Evolutionary conservation across 2,329 filamentous ascomycete species (phyloP), one percentile per base, ranked within the genome.

Genomic region (Delphinella strobiligena): DNA sequence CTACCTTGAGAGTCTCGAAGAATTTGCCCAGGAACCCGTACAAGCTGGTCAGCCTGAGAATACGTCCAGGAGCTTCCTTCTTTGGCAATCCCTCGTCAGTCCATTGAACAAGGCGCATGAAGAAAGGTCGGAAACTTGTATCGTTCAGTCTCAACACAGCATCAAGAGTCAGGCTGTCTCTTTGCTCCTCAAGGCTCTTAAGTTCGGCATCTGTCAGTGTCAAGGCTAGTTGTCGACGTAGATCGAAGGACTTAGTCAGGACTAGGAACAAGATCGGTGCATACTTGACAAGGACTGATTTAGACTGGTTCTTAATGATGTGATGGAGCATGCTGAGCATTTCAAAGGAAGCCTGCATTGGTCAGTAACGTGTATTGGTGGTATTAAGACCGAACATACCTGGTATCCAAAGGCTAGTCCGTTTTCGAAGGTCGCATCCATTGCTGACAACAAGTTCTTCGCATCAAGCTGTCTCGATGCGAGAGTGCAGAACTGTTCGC

Each of bases 141-240:
- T 98, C 91, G 62, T 95, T 96, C 45, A 98, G 74, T 68, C 96
- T 96, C 67, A 93, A 86, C 39, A 94, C 82, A 78, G 95, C 91
- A 60, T 86, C 83, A 43, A 98, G 74, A 0, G 80, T 35, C 15
- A 45, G 19, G 5, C 75, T 10, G 82, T 76, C 8, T 80, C 74
- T 54, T 85, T 81, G 48, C 84, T 22, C 36, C 15, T 47, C 52
- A 7, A 53, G 43, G 5, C 44, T 45, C 1, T 49, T 49, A 7
- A 53, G 41, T 11, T 48, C 46, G 29, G 49, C 51, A 2, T 49
- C 63, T 55, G n/a, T 93, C 85, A 10, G 86, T 66, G 31, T 69
- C 66, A 15, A 57, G 17, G 67, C 58, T 1, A 75, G 66, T 38
- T 72, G 63, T 45, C 78, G 71, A 32, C 82, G 74, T 31, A 88